Percentiles rank a stretch among this genome's conserved stretches.
phyloP scores from a whole-genome alignment of 306 rosid species.

The Fragaria iinumae region DNA sequence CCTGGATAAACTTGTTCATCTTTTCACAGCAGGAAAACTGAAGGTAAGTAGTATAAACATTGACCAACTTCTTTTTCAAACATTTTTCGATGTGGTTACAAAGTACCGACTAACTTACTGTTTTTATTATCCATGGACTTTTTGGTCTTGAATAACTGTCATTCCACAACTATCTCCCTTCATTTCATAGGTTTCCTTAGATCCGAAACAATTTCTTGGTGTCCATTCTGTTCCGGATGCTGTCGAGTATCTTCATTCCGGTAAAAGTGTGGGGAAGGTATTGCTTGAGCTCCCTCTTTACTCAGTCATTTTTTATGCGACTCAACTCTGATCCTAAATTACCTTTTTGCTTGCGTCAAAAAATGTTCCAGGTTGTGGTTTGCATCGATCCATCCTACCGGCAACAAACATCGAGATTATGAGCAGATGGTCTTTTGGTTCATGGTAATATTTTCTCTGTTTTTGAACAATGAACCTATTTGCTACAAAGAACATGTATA shows the following conservation, averaged over 20 bases:
- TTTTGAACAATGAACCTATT: background rate
- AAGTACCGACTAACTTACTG: too few relatives aligned
- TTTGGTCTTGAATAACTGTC: background rate
- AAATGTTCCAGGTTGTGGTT: conserved; percentile 71
- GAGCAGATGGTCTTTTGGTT: conserved; percentile 21
- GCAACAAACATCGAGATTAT: conserved; percentile 62
- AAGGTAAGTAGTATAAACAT: conserved; percentile 41
- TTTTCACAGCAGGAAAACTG: conserved; percentile 66
- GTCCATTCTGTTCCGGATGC: conserved; percentile 74
- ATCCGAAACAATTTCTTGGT: conserved; percentile 81
- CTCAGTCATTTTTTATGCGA: background rate
- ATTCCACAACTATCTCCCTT: conserved; percentile 10
- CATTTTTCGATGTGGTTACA: background rate
- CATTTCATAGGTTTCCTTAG: conserved; percentile 57
- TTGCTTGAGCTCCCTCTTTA: conserved; percentile 5
- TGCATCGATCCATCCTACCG: conserved; percentile 68
- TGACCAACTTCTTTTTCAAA: background rate
- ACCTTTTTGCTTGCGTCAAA: background rate
- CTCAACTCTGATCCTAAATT: background rate
- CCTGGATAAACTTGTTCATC: conserved; percentile 63
- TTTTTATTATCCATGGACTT: background rate
- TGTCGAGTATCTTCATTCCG: conserved; percentile 94
- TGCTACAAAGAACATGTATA: background rate
- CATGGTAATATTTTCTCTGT: background rate
- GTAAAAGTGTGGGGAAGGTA: conserved; percentile 97